Conservation (phyloP, 2,329 filamentous ascomycete species). For the Byssoonygena ceratinophila region DNA sequence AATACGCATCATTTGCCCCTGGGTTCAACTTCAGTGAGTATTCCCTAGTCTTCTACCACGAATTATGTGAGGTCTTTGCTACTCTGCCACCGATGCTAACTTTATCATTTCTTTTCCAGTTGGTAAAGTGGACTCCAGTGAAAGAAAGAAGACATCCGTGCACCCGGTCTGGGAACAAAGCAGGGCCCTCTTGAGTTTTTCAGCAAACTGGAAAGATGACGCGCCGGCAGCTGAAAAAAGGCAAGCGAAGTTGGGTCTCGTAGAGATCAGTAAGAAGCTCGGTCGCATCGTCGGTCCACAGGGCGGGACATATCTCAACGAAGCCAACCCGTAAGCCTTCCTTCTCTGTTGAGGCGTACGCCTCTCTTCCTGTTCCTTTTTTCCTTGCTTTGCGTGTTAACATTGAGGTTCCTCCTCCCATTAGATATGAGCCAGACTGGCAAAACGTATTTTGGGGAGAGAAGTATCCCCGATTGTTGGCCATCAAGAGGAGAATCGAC, state of each 20-base stretch:
- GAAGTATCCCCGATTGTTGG: conserved; percentile 38
- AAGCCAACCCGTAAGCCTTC: conserved; percentile 17
- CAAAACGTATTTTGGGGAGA: conserved; percentile 23
- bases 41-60: background rate
- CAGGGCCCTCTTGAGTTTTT: conserved; percentile 22
- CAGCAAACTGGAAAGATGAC: conserved; percentile 23
- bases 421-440: conserved; percentile 25
- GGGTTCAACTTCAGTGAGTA: conserved; percentile 26
- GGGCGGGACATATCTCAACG: conserved; percentile 24
- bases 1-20: conserved; percentile 18
- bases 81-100: too few species aligned
- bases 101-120: conserved; percentile 15
- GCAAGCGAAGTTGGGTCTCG: conserved; percentile 18
- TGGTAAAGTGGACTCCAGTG: conserved; percentile 23
- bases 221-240: conserved; percentile 21
- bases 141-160: conserved; percentile 23
- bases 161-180: conserved; percentile 23
- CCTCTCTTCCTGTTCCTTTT: too few species aligned
- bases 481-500: conserved; percentile 41
- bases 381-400: too few species aligned
- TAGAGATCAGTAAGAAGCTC: conserved; percentile 22
- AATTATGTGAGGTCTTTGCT: too few species aligned
- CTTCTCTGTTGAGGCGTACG: too few species aligned
- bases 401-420: background rate
- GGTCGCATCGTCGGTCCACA: conserved; percentile 22